phyloP scores from a whole-genome alignment of 129 eudicot species.

The Pulicaria dysenterica region DNA sequence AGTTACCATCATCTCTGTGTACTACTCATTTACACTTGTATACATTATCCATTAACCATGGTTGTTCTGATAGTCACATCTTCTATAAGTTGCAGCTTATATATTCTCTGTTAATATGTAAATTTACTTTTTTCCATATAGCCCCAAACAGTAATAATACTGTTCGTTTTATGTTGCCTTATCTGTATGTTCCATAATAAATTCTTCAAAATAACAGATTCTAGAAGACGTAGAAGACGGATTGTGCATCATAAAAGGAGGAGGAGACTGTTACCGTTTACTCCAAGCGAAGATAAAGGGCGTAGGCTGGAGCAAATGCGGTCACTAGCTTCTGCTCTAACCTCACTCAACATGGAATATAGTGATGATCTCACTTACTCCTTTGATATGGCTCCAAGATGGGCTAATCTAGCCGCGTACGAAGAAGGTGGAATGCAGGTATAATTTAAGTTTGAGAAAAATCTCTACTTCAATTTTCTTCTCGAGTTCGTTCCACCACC shows the following conservation, averaged over 20 bases:
- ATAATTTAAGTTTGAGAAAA: conserved; percentile 1
- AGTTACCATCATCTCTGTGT: conserved; percentile 6
- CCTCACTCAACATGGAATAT: conserved; percentile 47
- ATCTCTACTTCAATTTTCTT: neutral
- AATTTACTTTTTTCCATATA: conserved; percentile 18
- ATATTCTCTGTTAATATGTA: neutral
- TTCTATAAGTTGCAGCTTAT: too few species aligned
- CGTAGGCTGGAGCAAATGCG: conserved; percentile 71
- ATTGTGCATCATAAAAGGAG: conserved; percentile 40
- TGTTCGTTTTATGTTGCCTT: neutral
- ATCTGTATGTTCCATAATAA: neutral
- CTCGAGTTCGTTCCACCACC: neutral
- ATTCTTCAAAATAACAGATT: conserved; percentile 27
- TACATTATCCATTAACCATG: conserved; percentile 10
- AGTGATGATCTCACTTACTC: conserved; percentile 44
- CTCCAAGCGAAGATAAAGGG: conserved; percentile 34
- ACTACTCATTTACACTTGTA: neutral
- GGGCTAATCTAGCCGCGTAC: conserved; percentile 29
- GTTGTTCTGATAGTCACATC: neutral
- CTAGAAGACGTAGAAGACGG: conserved; percentile 44
- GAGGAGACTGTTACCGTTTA: conserved; percentile 37
- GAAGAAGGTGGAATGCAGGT: conserved; percentile 61
- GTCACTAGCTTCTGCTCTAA: conserved; percentile 78
- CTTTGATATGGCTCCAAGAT: conserved; percentile 32
- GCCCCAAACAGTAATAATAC: conserved; percentile 4